Percentiles rank a stretch among this genome's conserved stretches.
These are phyloP conservation scores for Mychonastes homosphaera DNA, from an alignment of 139 green algal genomes.

Conservation along the genomic window DNA sequence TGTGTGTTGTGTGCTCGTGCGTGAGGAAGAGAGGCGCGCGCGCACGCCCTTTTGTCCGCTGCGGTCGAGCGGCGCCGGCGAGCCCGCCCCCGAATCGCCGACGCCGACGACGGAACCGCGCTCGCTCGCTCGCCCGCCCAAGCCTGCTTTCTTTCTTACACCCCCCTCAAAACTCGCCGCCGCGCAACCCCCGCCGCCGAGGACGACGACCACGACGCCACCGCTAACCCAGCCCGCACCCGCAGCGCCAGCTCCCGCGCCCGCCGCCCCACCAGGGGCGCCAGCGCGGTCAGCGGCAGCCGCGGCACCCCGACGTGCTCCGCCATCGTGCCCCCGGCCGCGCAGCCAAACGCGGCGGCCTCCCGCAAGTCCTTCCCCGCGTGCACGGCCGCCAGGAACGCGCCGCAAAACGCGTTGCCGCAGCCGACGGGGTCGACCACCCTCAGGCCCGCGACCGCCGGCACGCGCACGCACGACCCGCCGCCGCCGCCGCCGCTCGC, in stretches of 20 bases:
- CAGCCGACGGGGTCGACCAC: conserved; percentile 47
- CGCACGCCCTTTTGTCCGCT: too few species aligned
- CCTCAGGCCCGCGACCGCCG: conserved; percentile 17
- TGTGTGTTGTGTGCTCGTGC: too few species aligned
- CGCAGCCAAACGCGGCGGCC: conserved; percentile 26
- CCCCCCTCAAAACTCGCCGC: too few species aligned
- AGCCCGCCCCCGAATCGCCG: too few species aligned
- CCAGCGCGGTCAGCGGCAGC: background rate
- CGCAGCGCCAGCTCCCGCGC: background rate
- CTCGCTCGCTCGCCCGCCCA: too few species aligned
- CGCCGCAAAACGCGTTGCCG: conserved; percentile 55
- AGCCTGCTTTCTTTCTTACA: too few species aligned
- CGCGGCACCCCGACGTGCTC: conserved; percentile 22
- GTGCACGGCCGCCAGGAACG: conserved; percentile 29
- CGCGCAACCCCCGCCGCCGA: background rate
- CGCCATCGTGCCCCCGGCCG: conserved; percentile 28
- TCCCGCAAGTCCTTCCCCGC: conserved; percentile 4
- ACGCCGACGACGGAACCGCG: too few species aligned
- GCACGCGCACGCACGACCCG: conserved; percentile 6
- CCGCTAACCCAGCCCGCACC: background rate
- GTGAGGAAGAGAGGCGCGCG: too few species aligned
- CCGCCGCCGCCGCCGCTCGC: too few species aligned
- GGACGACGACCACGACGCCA: background rate
- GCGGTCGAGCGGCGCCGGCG: too few species aligned
- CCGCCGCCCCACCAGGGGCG: background rate